Evolutionary conservation across 2,329 filamentous ascomycete genomes (phyloP).

Genomic region (Xenoacremonium recifei): DNA sequence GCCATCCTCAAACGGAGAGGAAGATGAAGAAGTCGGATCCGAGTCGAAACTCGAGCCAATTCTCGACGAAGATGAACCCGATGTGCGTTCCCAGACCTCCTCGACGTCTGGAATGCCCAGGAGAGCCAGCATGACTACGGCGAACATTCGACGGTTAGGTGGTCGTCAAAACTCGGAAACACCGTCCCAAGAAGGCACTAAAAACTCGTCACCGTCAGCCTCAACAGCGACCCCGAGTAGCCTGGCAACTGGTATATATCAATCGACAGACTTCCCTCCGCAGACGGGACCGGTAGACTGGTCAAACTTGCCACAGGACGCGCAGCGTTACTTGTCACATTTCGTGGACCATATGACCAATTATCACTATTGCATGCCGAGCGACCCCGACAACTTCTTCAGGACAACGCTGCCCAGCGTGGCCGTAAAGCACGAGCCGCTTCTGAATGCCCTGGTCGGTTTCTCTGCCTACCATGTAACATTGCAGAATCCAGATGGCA

Average conservation of each 20-base stretch:
- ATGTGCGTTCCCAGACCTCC: conserved; percentile 23
- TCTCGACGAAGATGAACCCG: conserved; percentile 52
- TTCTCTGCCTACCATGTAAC: conserved; percentile 88
- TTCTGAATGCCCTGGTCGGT: conserved; percentile 82
- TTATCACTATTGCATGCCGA: conserved; percentile 79
- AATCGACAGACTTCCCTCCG: conserved; percentile 22
- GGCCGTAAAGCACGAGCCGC: conserved; percentile 71
- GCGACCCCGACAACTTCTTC: conserved; percentile 72
- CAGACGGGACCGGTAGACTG: conserved; percentile 42
- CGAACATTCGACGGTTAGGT: conserved; percentile 32
- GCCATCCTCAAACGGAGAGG: conserved; percentile 53
- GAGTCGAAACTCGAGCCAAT: conserved; percentile 50
- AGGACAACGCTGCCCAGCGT: conserved; percentile 67
- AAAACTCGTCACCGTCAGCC: conserved; percentile 52
- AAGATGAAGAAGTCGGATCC: conserved; percentile 44
- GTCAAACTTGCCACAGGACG: conserved; percentile 62
- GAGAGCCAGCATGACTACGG: conserved; percentile 35
- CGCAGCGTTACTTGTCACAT: conserved; percentile 77
- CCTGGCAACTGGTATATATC: conserved; percentile 29
- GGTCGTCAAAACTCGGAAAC: conserved; percentile 52
- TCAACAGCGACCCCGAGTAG: conserved; percentile 40
- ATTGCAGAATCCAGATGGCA: conserved; percentile 66
- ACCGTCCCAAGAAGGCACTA: conserved; percentile 49
- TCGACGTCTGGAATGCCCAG: conserved; percentile 10
- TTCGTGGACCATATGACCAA: conserved; percentile 74